phyloP scores from a whole-genome alignment of 2,329 filamentous ascomycete genomes.

The Chlorencoelia australis region DNA sequence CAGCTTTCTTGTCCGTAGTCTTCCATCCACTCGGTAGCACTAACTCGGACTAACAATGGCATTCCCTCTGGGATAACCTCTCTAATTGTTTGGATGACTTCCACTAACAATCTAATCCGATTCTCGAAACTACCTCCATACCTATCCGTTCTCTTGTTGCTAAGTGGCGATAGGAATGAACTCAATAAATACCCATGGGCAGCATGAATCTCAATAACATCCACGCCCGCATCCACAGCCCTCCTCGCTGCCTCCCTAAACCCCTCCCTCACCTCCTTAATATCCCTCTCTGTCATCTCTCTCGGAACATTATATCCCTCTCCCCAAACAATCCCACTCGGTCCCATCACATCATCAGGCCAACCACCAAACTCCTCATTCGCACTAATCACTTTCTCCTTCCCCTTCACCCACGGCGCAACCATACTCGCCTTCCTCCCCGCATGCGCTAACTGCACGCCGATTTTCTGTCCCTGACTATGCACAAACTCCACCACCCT shows the following conservation, averaged over 20 bases:
- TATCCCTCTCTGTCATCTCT: slow-evolving; percentile 42
- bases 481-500: slow-evolving; percentile 35
- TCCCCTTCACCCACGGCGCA: slow-evolving; percentile 27
- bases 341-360: slow-evolving; percentile 34
- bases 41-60: slow-evolving; percentile 50
- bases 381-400: slow-evolving; percentile 23
- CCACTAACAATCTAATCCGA: slow-evolving; percentile 49
- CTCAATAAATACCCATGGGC: slow-evolving; percentile 59
- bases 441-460: slow-evolving; percentile 60
- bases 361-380: slow-evolving; percentile 29
- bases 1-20: slow-evolving; percentile 14
- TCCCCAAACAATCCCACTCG: slow-evolving; percentile 49
- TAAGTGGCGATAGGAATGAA: slow-evolving; percentile 52
- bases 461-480: slow-evolving; percentile 50
- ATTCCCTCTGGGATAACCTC: slow-evolving; percentile 41
- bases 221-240: slow-evolving; percentile 41
- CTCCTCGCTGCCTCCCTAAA: slow-evolving; percentile 29
- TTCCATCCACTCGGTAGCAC: slow-evolving; percentile 55
- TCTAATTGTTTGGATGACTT: slow-evolving; percentile 42
- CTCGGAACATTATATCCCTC: slow-evolving; percentile 45
- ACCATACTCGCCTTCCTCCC: slow-evolving; percentile 36
- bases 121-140: slow-evolving; percentile 60
- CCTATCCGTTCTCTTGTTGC: slow-evolving; percentile 50
- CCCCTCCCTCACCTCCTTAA: slow-evolving; percentile 28
- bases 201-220: slow-evolving; percentile 52